Percentiles rank a stretch among this genome's conserved stretches.
phyloP scores from a whole-genome alignment of 2,329 filamentous ascomycete species.

The Colletotrichum endophyticum region DNA sequence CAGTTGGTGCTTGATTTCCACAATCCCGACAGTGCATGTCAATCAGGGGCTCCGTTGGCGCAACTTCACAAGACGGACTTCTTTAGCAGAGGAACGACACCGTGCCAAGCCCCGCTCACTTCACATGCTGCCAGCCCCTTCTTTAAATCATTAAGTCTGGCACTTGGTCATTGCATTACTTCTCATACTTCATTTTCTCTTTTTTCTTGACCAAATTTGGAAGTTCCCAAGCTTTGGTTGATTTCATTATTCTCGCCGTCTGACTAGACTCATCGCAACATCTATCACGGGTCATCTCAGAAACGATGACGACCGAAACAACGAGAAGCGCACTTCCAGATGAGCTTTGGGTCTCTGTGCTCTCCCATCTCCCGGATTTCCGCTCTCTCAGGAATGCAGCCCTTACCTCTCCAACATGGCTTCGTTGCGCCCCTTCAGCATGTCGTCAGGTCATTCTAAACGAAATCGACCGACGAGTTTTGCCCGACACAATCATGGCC shows the following conservation, averaged over 20 bases:
- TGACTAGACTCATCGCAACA: not conserved
- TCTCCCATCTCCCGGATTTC: slow-evolving; percentile 5
- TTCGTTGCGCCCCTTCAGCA: slow-evolving; percentile 13
- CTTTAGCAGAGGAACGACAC: not conserved
- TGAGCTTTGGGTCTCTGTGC: slow-evolving; percentile 9
- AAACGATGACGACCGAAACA: not conserved
- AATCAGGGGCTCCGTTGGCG: not conserved
- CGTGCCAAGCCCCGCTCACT: not conserved
- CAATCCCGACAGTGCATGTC: not conserved
- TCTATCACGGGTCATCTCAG: not conserved
- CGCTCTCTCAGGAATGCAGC: not conserved
- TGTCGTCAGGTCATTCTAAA: slow-evolving; percentile 12
- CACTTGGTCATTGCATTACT: not conserved
- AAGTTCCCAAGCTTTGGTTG: not conserved
- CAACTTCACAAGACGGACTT: not conserved
- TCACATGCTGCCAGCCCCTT: not conserved
- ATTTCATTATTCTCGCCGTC: not conserved
- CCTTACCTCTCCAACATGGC: not conserved
- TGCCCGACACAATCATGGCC: not conserved
- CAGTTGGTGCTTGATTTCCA: not conserved
- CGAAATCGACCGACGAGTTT: not conserved
- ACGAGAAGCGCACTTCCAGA: not conserved
- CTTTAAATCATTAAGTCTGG: not conserved
- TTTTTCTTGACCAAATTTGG: not conserved
- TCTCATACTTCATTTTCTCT: not conserved